Base-by-base conservation (phyloP, 371 early-diverging fungal species). In the Circinella minor region DNA sequence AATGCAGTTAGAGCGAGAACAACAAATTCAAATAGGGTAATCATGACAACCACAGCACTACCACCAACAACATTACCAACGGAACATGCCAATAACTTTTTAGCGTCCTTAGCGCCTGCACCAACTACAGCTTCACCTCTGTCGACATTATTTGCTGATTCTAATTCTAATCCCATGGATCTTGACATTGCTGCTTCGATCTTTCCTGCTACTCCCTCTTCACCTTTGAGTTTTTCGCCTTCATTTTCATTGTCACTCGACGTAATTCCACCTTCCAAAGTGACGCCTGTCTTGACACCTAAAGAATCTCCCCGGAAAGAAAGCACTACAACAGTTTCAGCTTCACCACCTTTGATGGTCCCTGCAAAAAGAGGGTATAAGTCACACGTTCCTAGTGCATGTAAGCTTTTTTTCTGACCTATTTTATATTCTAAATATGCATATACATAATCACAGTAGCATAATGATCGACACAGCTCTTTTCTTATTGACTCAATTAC, bases 301-400 rank as follows among this genome's bases (percentile, higher is more conserved):
- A 39, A 8, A 18, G 62, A 61, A 39, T 61, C 7, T 4, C 62
- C 62, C 5, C 38, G 62, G 17, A 46, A 46, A 39, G 57, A 57
- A 57, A 27, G 27, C 14, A 34, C 57, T 18, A 8, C 43, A 15
- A 34, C 60, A 15, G 10, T 18, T 11, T n/a, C 60, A 13, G 37
- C 60, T 34, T 11, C 55, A 7, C n/a, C 18, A 14, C 43, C 62
- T 7, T 14, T 38, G 46, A 46, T 38, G 20, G 66, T 60, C 20
- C 71, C 71, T 39, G 71, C 66, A 36, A 70, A 70, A 27, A 65
- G 71, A 36, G 66, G 66, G 13, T 70, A 65, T 36, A 70, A 70
- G 54, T 51, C 71, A 15, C 71, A 70, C 34, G 71, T 70, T n/a
- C 71, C 71, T 36, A 70, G 71, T 54, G 71, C 71, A 36, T 70